These are phyloP conservation scores for Ustilaginoidea virens DNA, from an alignment of 2,329 filamentous ascomycete species.

Conservation along the genomic window DNA sequence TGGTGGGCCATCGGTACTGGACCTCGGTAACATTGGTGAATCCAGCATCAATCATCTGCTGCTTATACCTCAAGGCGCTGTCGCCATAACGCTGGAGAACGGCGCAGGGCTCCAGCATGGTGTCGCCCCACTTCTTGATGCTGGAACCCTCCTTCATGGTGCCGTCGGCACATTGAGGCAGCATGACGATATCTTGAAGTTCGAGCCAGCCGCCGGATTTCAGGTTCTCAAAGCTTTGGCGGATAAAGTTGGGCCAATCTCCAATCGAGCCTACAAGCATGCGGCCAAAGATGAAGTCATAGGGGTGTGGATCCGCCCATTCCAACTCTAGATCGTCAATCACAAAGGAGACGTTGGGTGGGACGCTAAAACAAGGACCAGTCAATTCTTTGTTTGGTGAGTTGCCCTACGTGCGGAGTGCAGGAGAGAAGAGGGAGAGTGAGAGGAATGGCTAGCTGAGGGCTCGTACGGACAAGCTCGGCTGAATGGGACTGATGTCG, in stretches of 20 bases:
- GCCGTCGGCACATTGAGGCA: conserved; percentile 24
- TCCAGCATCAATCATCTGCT: conserved; percentile 32
- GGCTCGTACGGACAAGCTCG: too few relatives aligned
- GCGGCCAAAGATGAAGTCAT: conserved; percentile 26
- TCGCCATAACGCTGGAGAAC: conserved; percentile 16
- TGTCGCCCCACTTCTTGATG: conserved; percentile 13
- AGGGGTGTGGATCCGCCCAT: conserved; percentile 22
- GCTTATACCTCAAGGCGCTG: conserved; percentile 12
- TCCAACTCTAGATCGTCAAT: conserved; percentile 25
- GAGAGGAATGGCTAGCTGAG: too few relatives aligned
- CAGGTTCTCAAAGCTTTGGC: conserved; percentile 20
- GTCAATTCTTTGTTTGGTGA: too few relatives aligned
- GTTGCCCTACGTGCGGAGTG: too few relatives aligned
- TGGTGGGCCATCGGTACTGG: conserved; percentile 32
- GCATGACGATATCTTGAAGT: conserved; percentile 25
- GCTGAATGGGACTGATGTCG: conserved; percentile 27
- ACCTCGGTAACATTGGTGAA: conserved; percentile 35
- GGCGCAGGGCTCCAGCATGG: conserved; percentile 15
- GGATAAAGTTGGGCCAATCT: conserved; percentile 20
- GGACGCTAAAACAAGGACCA: conserved; percentile 22
- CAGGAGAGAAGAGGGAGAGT: too few relatives aligned
- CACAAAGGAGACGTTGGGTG: conserved; percentile 32
- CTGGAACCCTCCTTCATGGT: conserved; percentile 15
- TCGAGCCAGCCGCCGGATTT: conserved; percentile 29
- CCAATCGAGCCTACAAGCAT: conserved; percentile 21